Conservation (phyloP, 768 basidiomycete species). For the Suillus hirtellus region DNA sequence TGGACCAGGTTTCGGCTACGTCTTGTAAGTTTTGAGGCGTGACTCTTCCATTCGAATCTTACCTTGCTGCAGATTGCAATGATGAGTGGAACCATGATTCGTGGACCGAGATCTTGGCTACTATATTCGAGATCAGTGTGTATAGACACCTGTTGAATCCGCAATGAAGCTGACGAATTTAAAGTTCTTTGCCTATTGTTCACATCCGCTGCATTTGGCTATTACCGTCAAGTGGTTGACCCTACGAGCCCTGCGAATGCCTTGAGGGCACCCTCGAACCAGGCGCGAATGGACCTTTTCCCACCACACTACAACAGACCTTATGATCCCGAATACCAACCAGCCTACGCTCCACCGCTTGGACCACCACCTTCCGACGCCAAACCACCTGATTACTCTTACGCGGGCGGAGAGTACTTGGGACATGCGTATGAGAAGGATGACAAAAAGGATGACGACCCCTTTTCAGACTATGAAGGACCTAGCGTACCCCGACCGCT, state of each 20-base stretch:
- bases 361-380: constrained; percentile 48
- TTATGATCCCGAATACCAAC: constrained; percentile 40
- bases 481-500: constrained; percentile 34
- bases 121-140: constrained; percentile 62
- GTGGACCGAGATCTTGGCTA: constrained; percentile 64
- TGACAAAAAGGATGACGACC: constrained; percentile 44
- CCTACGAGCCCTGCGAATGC: constrained; percentile 59
- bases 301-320: constrained; percentile 62
- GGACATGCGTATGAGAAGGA: constrained; percentile 30
- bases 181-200: constrained; percentile 62
- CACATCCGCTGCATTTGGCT: constrained; percentile 64
- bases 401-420: constrained; percentile 36
- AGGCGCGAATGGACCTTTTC: constrained; percentile 37
- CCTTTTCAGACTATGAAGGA: constrained; percentile 54
- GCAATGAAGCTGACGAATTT: background rate
- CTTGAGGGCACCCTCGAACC: constrained; percentile 42
- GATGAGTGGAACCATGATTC: constrained; percentile 62
- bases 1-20: constrained; percentile 42
- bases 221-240: constrained; percentile 74
- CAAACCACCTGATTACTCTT: constrained; percentile 53
- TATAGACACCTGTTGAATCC: constrained; percentile 1
- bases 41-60: constrained; percentile 8
- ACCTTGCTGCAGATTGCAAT: constrained; percentile 55
- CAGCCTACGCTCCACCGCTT: constrained; percentile 49
- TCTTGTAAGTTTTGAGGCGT: constrained; percentile 41